phyloP scores from a whole-genome alignment of 768 basidiomycete genomes.

The Tylopilus intermedius region DNA sequence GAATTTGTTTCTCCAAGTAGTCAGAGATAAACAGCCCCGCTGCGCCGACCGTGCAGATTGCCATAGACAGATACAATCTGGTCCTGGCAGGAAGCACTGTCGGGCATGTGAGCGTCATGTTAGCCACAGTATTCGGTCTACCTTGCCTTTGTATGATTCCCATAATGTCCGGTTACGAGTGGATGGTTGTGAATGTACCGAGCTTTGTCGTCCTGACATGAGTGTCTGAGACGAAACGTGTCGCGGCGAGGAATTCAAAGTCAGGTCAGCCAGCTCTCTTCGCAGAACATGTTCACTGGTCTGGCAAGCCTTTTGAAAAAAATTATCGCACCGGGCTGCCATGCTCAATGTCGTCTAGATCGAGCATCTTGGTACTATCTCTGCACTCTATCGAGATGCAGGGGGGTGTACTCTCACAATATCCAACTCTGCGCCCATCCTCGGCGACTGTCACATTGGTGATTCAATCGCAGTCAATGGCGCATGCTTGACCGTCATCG shows the following conservation, averaged over 20 bases:
- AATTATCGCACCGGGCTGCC: background rate
- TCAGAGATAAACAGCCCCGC: constrained; percentile 47
- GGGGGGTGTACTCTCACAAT: constrained; percentile 84
- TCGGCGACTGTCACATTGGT: constrained; percentile 86
- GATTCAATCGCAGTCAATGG: constrained; percentile 93
- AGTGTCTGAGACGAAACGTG: no score
- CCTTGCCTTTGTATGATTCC: constrained; percentile 42
- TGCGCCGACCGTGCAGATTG: constrained; percentile 42
- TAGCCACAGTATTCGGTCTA: constrained; percentile 1
- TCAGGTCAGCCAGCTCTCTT: background rate
- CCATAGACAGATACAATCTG: constrained; percentile 48
- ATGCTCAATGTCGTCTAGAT: constrained; percentile 48
- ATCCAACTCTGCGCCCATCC: constrained; percentile 61
- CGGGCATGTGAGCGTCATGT: constrained; percentile 10
- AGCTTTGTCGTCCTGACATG: background rate
- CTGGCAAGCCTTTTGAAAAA: constrained; percentile 45
- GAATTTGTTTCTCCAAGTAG: constrained; percentile 44
- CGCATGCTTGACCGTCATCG: constrained; percentile 85
- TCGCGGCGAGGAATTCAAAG: background rate
- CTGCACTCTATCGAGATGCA: constrained; percentile 54
- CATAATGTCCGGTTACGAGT: constrained; percentile 29
- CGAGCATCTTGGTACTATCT: constrained; percentile 81
- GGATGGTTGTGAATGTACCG: constrained; percentile 5
- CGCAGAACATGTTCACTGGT: constrained; percentile 65
- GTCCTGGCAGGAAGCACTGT: constrained; percentile 52